These are phyloP conservation scores for Arxiozyma telluris DNA, from an alignment of 1,139 yeast species.

Conservation along the genomic window DNA sequence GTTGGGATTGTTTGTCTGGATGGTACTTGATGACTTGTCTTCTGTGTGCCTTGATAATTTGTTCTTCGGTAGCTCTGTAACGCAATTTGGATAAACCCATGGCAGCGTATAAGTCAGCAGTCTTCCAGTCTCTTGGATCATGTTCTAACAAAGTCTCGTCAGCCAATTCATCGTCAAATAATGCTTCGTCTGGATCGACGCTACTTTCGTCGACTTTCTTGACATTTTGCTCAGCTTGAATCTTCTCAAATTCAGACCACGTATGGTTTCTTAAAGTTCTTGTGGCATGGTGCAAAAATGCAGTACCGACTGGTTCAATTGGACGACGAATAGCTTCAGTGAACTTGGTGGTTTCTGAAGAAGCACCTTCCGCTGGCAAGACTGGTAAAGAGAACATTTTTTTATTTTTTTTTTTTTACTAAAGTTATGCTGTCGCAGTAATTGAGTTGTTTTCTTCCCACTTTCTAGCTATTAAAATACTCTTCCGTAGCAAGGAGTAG, in stretches of 20 bases:
- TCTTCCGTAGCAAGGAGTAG: neutral
- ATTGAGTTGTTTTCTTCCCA: neutral
- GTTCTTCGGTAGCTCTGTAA: constrained; percentile 85
- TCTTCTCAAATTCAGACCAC: constrained; percentile 93
- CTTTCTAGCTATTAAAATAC: too few relatives aligned
- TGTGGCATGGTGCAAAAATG: constrained; percentile 92
- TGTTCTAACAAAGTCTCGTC: constrained; percentile 62
- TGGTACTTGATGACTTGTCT: constrained; percentile 94
- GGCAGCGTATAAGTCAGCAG: constrained; percentile 92
- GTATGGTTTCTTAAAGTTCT: constrained; percentile 95
- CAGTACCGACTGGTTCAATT: constrained; percentile 94
- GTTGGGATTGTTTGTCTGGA: constrained; percentile 86
- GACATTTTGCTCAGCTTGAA: constrained; percentile 88
- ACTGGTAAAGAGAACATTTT: constrained; percentile 31
- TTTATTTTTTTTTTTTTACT: neutral
- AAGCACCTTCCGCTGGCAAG: constrained; percentile 40
- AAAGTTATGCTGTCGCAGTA: neutral
- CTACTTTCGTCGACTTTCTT: constrained; percentile 53
- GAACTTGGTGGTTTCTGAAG: constrained; percentile 35
- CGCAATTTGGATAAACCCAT: constrained; percentile 88
- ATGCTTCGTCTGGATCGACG: constrained; percentile 67
- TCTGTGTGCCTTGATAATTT: constrained; percentile 94
- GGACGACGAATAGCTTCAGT: constrained; percentile 73
- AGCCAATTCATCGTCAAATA: constrained; percentile 68
- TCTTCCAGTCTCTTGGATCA: constrained; percentile 98